Conservation (phyloP, 2,329 filamentous ascomycete species). For the Erysiphe neolycopersici region DNA sequence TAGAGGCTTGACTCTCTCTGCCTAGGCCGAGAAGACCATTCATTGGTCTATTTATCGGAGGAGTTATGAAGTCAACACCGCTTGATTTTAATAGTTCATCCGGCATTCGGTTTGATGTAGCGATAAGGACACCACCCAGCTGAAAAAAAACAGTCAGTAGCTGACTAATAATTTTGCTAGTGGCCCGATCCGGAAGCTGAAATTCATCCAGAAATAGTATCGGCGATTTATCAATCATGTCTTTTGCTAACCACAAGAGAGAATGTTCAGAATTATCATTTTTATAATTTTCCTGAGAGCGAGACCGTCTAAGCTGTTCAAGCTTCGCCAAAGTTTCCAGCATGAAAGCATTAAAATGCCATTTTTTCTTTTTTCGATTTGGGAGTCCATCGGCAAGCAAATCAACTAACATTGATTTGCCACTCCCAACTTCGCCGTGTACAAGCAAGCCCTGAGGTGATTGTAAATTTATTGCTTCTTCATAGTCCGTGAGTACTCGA, state of each 20-base stretch:
- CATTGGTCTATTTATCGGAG: conserved; percentile 25
- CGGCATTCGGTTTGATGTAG: conserved; percentile 61
- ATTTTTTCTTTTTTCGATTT: conserved; percentile 42
- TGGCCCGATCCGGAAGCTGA: conserved; percentile 51
- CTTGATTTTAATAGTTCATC: conserved; percentile 54
- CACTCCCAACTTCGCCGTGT: conserved; percentile 58
- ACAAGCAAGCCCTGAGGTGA: conserved; percentile 52
- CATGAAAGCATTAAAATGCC: conserved; percentile 78
- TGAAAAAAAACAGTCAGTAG: conserved; percentile 62
- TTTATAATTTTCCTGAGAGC: conserved; percentile 1
- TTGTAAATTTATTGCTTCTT: conserved; percentile 42
- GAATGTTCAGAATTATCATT: conserved; percentile 28
- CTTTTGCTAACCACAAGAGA: conserved; percentile 45
- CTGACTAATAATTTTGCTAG: conserved; percentile 54
- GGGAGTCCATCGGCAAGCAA: conserved; percentile 49
- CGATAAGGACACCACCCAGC: conserved; percentile 52
- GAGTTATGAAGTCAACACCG: conserved; percentile 35
- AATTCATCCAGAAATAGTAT: conserved; percentile 67
- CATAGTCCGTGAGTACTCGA: conserved; percentile 38
- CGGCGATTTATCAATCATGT: conserved; percentile 46
- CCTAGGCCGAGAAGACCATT: conserved; percentile 21
- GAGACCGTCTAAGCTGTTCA: conserved; percentile 28
- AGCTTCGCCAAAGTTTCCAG: conserved; percentile 47
- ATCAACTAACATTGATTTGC: conserved; percentile 67
- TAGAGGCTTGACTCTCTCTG: conserved; percentile 9